Evolutionary conservation across 148 eudicot species (phyloP), one percentile per base, ranked within the genome.

Genomic region (Rhododendron molle): DNA sequence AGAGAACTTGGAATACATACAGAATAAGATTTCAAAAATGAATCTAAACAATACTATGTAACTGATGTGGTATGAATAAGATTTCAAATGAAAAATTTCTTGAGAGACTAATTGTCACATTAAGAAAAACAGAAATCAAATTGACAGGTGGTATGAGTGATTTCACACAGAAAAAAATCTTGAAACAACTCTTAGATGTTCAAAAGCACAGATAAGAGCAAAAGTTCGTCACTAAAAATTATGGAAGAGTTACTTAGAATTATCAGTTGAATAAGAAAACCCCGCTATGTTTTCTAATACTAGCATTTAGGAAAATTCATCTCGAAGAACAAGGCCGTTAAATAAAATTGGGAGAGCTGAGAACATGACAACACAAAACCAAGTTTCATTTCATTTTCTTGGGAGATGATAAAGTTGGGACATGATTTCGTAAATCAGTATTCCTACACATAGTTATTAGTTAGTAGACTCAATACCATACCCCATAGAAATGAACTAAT

Each of bases 51-150:
- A 20, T 13, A 69, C 18, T 69, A 28, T 38, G 43, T 3, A 69
- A 69, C 28, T 69, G 36, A 69, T 12, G 30, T 21, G 30, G 47
- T 5, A 16, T 47, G 44, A 32, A 56, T 34, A 58, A 23, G 72
- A 58, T 56, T 81, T 14, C 40, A 52, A 80, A 14, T 83, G 71
- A 76, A 83, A 84, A 60, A 38, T 88, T 74, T 86, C 81, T 12
- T 65, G 69, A 13, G 60, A 52, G 8, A 28, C 7, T 73, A 44
- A n/a, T 26, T 20, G 10, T 65, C 54, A 40, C 13, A 14, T 16
- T 28, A 83, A 69, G 78, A 11, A n/a, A 65, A 82, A 62, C 74
- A 36, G 32, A 23, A 82, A 0, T 40, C 43, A 62, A n/a, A 36
- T 20, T 60, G 32, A 7, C 34, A 38, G 4, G 67, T 50, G n/a